These are phyloP conservation scores for Trichophyton schoenleinii DNA, from an alignment of 2,329 filamentous ascomycete genomes.

Conservation along the genomic window DNA sequence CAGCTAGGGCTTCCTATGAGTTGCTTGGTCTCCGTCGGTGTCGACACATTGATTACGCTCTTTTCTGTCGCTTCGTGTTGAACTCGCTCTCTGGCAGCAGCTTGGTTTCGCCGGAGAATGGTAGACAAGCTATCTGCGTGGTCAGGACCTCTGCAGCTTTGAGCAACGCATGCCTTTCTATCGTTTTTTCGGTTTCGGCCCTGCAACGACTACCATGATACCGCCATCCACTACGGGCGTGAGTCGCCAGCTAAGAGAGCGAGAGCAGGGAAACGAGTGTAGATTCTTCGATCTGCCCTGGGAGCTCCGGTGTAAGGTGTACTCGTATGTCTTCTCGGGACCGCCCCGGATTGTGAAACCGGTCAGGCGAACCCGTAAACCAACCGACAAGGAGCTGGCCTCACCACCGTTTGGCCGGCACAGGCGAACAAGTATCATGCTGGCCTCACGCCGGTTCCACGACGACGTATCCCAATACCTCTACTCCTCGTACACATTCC, in stretches of 20 bases:
- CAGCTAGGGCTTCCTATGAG: conserved; percentile 35
- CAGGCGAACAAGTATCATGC: background rate
- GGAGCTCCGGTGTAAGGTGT: background rate
- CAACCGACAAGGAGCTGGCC: background rate
- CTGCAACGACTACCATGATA: background rate
- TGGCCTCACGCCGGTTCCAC: background rate
- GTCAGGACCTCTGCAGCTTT: background rate
- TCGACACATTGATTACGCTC: conserved; percentile 25
- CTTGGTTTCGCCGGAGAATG: background rate
- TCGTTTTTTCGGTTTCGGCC: background rate
- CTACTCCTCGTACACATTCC: background rate
- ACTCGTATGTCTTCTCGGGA: background rate
- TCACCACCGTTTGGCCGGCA: background rate
- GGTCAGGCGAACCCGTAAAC: background rate
- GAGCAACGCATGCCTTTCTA: background rate
- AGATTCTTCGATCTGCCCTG: conserved; percentile 1
- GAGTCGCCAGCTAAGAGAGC: background rate
- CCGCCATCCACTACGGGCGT: background rate
- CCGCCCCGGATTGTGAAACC: background rate
- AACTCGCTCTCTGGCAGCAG: background rate
- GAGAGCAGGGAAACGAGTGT: background rate
- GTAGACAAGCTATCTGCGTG: background rate
- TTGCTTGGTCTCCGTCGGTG: conserved; percentile 37
- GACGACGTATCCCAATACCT: conserved; percentile 3
- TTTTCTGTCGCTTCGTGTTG: background rate